Percentiles rank a stretch among this genome's conserved stretches.
Evolutionary conservation across 2,329 filamentous ascomycete genomes (phyloP).

Genomic region (Neonectria magnoliae): DNA sequence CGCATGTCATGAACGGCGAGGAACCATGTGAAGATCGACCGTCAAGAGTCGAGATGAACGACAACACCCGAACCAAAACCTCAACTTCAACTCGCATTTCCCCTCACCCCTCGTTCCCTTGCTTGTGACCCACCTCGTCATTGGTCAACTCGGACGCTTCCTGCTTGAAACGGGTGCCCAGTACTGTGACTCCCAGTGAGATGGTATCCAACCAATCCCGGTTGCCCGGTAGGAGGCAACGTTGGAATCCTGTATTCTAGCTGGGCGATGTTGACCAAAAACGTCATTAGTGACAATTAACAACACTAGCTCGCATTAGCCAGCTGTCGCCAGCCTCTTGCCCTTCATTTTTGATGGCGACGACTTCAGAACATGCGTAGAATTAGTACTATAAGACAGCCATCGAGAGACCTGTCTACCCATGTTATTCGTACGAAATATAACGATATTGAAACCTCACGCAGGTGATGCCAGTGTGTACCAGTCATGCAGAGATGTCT

Average conservation of each 20-base stretch:
- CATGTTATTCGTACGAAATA: background rate
- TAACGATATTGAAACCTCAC: background rate
- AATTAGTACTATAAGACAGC: too few species aligned
- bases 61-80: background rate
- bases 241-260: background rate
- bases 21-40: conserved; percentile 6
- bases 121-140: background rate
- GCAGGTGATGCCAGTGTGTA: background rate
- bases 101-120: background rate
- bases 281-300: background rate
- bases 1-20: background rate
- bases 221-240: background rate
- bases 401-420: background rate
- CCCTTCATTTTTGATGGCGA: background rate
- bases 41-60: background rate
- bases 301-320: too few species aligned
- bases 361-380: too few species aligned
- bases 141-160: background rate
- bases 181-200: background rate
- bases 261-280: background rate
- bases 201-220: background rate
- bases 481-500: background rate
- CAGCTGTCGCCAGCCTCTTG: background rate
- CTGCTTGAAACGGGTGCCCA: too few species aligned
- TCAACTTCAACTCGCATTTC: background rate